Evolutionary conservation across 2,329 filamentous ascomycete genomes (phyloP), one percentile per base, ranked within the genome.

Genomic region (Fusarium sacchari): DNA sequence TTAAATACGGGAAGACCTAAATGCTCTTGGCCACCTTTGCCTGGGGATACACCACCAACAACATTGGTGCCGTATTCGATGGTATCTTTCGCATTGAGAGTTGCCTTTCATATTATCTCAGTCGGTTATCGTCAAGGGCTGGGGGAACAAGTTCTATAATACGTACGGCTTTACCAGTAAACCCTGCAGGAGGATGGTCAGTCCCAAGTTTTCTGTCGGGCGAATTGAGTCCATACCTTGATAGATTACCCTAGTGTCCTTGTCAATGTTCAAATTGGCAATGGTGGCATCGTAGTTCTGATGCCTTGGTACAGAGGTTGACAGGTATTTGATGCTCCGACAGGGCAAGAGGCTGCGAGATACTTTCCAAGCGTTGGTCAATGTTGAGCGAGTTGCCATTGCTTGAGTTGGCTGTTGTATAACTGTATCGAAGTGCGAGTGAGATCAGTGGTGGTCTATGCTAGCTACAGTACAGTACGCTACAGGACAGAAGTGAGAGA

Each of bases 61-160:
- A 84, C 73, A 1, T 79, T 78, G 2, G 82, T 84, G 6, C 82
- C 82, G 58, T 83, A 84, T 6, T 65, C 81, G 39, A 84, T 81
- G 0, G 83, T 84, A 32, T 83, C 81, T 52, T 76, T 78, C 0
- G 82, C 82, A 60, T 84, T 84, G 1, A 76, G 56, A 0, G 82
- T 84, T 3, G 82, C 83, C 82, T 84, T 30, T 12, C 1, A 15
- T 18, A 12, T 34, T 5, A 12, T 28, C 36, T 58, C n/a, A 66
- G 63, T 47, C 6, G 5, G 13, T 10, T 9, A 24, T 11, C 17
- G 26, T 10, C 13, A 17, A 15, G 13, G 5, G 6, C 20, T 32
- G 18, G 17, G 2, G 2, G 9, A 15, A 11, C 11, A 13, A 20
- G 8, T 52, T 76, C 3, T 1, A 8, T 13, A 26, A 20, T 34